Percentiles rank a stretch among this genome's conserved stretches.
phyloP scores from a whole-genome alignment of 805 yeast species.

The Kluyveromyces aestuarii region DNA sequence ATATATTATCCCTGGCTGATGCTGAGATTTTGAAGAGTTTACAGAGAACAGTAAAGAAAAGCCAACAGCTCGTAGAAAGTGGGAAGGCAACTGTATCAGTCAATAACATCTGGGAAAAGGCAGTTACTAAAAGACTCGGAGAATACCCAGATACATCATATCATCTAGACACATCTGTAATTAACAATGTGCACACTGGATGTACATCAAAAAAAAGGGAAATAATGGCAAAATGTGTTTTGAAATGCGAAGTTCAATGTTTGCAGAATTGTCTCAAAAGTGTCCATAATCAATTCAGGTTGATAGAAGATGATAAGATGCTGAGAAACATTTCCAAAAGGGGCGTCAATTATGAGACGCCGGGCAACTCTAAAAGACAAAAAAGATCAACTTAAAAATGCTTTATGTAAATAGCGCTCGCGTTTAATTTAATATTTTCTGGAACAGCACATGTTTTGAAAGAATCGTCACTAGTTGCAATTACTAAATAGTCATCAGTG shows the following conservation, averaged over 20 bases:
- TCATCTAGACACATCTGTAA: background rate
- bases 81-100: slow-evolving; percentile 37
- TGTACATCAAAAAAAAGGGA: slow-evolving; percentile 17
- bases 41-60: slow-evolving; percentile 46
- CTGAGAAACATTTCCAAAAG: slow-evolving; percentile 51
- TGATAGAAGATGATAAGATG: slow-evolving; percentile 52
- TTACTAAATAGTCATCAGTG: slow-evolving; percentile 26
- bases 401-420: slow-evolving; percentile 19
- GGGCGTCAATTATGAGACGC: slow-evolving; percentile 25
- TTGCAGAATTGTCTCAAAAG: slow-evolving; percentile 32
- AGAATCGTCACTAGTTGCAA: slow-evolving; percentile 43
- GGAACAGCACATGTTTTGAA: slow-evolving; percentile 32
- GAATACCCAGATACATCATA: slow-evolving; percentile 37
- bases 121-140: slow-evolving; percentile 22
- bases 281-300: slow-evolving; percentile 26
- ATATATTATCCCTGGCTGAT: slow-evolving; percentile 11
- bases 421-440: slow-evolving; percentile 13
- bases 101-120: slow-evolving; percentile 19
- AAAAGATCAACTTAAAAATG: slow-evolving; percentile 8
- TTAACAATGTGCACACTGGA: slow-evolving; percentile 20
- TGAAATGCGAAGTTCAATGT: slow-evolving; percentile 47
- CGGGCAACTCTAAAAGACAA: slow-evolving; percentile 24
- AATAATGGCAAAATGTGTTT: slow-evolving; percentile 45
- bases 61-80: slow-evolving; percentile 50
- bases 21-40: slow-evolving; percentile 26